phyloP scores from a whole-genome alignment of 768 basidiomycete species.

The Filobasidium wieringae region DNA sequence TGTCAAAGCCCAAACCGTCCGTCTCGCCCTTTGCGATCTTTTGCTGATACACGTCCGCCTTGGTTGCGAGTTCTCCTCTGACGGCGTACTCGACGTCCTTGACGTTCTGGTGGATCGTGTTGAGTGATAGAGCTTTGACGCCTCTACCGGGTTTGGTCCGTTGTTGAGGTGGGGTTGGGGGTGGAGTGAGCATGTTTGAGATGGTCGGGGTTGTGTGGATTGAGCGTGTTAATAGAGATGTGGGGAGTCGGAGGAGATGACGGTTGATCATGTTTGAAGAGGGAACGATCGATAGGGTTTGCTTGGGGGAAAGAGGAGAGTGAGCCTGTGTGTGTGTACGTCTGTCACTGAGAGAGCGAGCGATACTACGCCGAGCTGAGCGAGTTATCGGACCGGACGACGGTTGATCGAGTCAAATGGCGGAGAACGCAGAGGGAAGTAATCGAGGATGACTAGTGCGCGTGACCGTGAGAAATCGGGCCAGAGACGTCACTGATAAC shows the following conservation, averaged over 20 bases:
- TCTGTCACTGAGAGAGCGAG: no score
- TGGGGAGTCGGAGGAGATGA: background rate
- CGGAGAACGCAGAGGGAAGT: no score
- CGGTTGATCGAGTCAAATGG: no score
- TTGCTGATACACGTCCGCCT: constrained; percentile 70
- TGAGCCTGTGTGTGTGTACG: no score
- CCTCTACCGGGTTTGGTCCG: background rate
- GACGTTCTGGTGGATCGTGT: constrained; percentile 70
- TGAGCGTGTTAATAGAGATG: background rate
- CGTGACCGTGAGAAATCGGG: no score
- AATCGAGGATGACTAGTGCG: no score
- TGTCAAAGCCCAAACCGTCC: constrained; percentile 59
- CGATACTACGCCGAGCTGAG: no score
- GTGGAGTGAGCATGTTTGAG: background rate
- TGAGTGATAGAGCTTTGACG: constrained; percentile 44
- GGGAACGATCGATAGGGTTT: no score
- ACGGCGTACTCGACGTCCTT: constrained; percentile 91
- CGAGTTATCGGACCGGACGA: no score
- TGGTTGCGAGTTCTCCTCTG: constrained; percentile 90
- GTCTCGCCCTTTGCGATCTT: constrained; percentile 46
- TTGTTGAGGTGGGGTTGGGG: background rate
- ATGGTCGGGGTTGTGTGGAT: background rate
- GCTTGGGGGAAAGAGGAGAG: no score
- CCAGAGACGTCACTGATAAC: no score
- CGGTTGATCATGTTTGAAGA: no score